Percentiles rank a stretch among this genome's conserved stretches.
Conservation (phyloP, 2,329 filamentous ascomycete species). For the Pseudocercospora musae region DNA sequence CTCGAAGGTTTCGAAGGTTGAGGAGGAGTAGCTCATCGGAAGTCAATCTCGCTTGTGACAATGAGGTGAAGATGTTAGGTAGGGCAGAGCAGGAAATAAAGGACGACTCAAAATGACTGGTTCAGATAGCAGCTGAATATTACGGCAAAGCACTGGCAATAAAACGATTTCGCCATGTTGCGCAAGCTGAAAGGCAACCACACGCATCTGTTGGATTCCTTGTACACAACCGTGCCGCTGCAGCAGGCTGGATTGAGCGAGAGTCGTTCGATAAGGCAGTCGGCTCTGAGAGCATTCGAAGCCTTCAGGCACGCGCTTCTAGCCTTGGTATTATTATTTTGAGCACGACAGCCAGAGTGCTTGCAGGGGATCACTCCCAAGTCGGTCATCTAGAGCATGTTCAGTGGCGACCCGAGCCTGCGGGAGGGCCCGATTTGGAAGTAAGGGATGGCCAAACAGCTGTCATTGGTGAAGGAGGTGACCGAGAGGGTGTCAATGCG, state of each 20-base stretch:
- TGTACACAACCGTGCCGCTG: conserved; percentile 16
- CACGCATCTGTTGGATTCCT: conserved; percentile 14
- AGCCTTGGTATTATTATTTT: conserved; percentile 1
- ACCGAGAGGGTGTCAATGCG: conserved; percentile 5
- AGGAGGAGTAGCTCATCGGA: conserved; percentile 5
- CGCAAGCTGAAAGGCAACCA: conserved; percentile 6
- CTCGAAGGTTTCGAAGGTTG: neutral
- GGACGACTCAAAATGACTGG: neutral
- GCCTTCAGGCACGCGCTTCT: neutral
- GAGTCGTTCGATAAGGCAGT: conserved; percentile 9
- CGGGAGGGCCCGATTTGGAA: conserved; percentile 2
- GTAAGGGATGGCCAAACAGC: conserved; percentile 6
- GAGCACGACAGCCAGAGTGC: neutral
- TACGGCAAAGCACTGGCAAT: neutral
- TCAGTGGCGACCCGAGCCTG: conserved; percentile 6
- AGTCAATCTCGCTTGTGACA: too few species aligned
- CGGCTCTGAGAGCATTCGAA: neutral
- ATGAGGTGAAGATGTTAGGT: neutral
- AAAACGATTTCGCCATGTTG: neutral
- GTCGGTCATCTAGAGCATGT: neutral
- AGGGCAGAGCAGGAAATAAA: neutral
- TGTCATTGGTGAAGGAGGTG: conserved; percentile 4
- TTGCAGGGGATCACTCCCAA: neutral
- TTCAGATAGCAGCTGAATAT: neutral
- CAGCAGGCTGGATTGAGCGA: conserved; percentile 14